Base-by-base conservation (phyloP, 148 eudicot species). In the Pharnaceum exiguum region DNA sequence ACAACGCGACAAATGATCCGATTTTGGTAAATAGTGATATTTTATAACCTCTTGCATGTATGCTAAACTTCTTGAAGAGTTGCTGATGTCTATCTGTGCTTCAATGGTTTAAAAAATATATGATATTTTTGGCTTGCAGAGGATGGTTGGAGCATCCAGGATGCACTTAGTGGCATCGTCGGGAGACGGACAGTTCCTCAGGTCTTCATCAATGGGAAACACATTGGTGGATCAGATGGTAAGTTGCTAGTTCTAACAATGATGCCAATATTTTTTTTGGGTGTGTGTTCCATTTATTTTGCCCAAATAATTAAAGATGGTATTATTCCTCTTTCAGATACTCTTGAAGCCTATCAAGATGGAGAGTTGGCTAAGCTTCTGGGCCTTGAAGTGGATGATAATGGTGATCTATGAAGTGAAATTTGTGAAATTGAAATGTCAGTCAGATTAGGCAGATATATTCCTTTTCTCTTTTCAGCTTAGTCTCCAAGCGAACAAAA, bases 161-260 rank as follows among this genome's bases (percentile, higher is more conserved):
- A 79, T 69, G 96, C 98, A 23, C 42, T 93, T 30, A 47, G 86
- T 55, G 77, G 71, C 38, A 60, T 85, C 57, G 77, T 88, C 25
- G 90, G 91, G 19, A 83, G 91, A 65, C 86, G 96, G 38, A 93
- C 98, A 21, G 98, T 93, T 5, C 98, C 98, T 10, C 98, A 93
- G 68, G 96, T 93, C 60, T 93, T 93, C 72, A 81, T 93, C 21
- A 76, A 85, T 28, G 98, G 98, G 33, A 87, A 93, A 58, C 98
- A 93, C 79, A 61, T 93, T 24, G 98, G 98, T 46, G 98, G 98
- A 60, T 83, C 98, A 57, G 99, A 93, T 83, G 99, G 99, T 89
- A 79, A 71, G 48, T 68, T 57, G 32, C 44, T 33, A 5, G 5
- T 47, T 25, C 36, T 39, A 18, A 15, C 37, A 6, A 19, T 35